Conservation (phyloP, 495 filamentous ascomycete genomes). For the Penicillium psychrofluorescens region DNA sequence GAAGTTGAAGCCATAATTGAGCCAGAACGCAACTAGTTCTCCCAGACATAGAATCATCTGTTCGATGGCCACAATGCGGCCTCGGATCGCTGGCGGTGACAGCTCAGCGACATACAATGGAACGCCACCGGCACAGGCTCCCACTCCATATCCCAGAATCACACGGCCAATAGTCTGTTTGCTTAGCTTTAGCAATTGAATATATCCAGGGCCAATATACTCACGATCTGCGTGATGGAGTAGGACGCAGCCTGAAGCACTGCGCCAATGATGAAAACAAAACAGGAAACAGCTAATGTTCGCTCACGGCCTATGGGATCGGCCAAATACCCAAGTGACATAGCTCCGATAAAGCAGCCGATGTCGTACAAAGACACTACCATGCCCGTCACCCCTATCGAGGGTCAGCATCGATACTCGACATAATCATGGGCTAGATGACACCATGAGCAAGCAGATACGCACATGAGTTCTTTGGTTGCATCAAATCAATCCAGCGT, state of each 20-base stretch:
- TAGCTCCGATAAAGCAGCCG: conserved; percentile 50
- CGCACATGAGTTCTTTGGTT: conserved; percentile 13
- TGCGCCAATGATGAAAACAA: conserved; percentile 66
- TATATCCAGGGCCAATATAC: background rate
- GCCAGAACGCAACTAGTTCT: conserved; percentile 76
- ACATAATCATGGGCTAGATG: background rate
- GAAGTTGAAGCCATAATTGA: conserved; percentile 47
- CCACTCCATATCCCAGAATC: conserved; percentile 58
- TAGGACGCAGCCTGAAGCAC: conserved; percentile 55
- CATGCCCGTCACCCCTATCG: conserved; percentile 16
- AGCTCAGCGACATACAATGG: conserved; percentile 62
- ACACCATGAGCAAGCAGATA: background rate
- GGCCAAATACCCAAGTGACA: conserved; percentile 64
- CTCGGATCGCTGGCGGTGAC: conserved; percentile 48
- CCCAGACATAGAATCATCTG: conserved; percentile 66
- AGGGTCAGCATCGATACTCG: background rate
- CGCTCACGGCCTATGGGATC: conserved; percentile 68
- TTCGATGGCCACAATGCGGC: conserved; percentile 64
- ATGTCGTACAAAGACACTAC: conserved; percentile 47
- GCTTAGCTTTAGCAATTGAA: background rate
- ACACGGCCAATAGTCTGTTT: conserved; percentile 33
- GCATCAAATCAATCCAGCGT: conserved; percentile 16
- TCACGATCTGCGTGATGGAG: conserved; percentile 47
- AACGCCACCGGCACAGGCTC: conserved; percentile 60
- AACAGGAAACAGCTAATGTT: conserved; percentile 57